Percentiles rank a stretch among this genome's conserved stretches.
Conservation (phyloP, 768 basidiomycete species). For the Boletus tylopilopsis region DNA sequence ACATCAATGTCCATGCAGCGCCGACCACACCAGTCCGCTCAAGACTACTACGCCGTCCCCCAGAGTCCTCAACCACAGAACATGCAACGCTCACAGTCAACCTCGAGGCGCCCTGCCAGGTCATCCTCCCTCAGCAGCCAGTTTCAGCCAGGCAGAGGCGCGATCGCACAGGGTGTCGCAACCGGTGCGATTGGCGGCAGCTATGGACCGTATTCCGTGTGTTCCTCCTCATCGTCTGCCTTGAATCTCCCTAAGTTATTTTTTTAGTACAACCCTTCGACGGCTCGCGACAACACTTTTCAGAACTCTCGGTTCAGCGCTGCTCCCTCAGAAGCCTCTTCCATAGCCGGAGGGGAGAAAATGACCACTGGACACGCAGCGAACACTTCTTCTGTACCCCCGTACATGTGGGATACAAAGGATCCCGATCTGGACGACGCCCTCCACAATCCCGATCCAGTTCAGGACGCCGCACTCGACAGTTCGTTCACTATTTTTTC, state of each 20-base stretch:
- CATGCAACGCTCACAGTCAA: conserved; percentile 27
- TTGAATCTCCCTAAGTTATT: background rate
- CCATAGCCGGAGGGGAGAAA: conserved; percentile 36
- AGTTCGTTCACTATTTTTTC: conserved; percentile 72
- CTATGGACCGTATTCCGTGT: conserved; percentile 86
- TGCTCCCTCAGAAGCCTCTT: conserved; percentile 44
- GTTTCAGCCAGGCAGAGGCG: conserved; percentile 41
- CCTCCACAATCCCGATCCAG: conserved; percentile 83
- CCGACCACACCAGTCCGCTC: conserved; percentile 41
- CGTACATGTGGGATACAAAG: conserved; percentile 71
- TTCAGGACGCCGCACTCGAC: conserved; percentile 59
- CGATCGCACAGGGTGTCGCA: conserved; percentile 75
- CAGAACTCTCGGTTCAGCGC: conserved; percentile 59
- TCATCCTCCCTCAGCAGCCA: conserved; percentile 28
- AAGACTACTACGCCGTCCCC: conserved; percentile 65
- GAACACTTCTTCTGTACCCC: conserved; percentile 61
- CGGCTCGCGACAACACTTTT: conserved; percentile 38
- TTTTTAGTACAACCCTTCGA: conserved; percentile 53
- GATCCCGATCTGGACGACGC: conserved; percentile 89
- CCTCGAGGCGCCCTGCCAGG: conserved; percentile 24
- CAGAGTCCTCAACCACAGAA: conserved; percentile 49
- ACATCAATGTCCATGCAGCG: conserved; percentile 34
- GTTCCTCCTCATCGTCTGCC: conserved; percentile 22
- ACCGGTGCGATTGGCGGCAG: conserved; percentile 73
- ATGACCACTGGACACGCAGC: conserved; percentile 27